A percentile compares a stretch with the other conserved stretches of the same genome.
Evolutionary conservation across 78 protist species (phyloP).

Genomic region (Isochrysis galbana): DNA sequence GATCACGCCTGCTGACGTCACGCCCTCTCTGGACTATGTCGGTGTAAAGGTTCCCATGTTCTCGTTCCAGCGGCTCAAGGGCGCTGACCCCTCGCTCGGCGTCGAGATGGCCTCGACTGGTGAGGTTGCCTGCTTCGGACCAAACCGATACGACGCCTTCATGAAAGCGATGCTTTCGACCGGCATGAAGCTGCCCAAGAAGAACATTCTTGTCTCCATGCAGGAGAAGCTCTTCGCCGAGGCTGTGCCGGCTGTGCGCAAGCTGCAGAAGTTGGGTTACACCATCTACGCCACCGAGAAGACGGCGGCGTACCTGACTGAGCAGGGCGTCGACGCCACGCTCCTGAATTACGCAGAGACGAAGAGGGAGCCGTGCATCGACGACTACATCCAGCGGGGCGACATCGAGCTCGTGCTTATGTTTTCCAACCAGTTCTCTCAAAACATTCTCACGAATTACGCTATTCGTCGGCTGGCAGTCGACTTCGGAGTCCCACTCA

Average conservation of each 20-base stretch:
- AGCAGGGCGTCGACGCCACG: conserved; percentile 51
- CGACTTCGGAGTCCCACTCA: conserved; percentile 71
- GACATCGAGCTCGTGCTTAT: conserved; percentile 76
- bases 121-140: conserved; percentile 94
- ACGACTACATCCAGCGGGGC: conserved; percentile 38
- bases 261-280: conserved; percentile 66
- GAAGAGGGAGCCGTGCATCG: neutral
- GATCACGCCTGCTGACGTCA: too few relatives aligned
- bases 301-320: conserved; percentile 76
- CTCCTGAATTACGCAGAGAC: neutral
- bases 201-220: conserved; percentile 79
- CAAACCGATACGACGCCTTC: conserved; percentile 83
- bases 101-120: conserved; percentile 97
- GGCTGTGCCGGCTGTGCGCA: conserved; percentile 68
- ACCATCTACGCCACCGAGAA: conserved; percentile 65
- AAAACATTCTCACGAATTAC: conserved; percentile 65
- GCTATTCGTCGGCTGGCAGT: conserved; percentile 81
- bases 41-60: conserved; percentile 91
- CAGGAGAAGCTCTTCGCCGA: conserved; percentile 57
- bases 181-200: conserved; percentile 71
- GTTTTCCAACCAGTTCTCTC: conserved; percentile 21
- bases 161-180: conserved; percentile 86
- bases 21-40: conserved; percentile 8
- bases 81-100: conserved; percentile 96
- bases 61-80: conserved; percentile 87